A percentile compares a stretch with the other conserved stretches of the same genome.
Conservation (phyloP, 2,329 filamentous ascomycete species). For the Rugonectria rugulosa region DNA sequence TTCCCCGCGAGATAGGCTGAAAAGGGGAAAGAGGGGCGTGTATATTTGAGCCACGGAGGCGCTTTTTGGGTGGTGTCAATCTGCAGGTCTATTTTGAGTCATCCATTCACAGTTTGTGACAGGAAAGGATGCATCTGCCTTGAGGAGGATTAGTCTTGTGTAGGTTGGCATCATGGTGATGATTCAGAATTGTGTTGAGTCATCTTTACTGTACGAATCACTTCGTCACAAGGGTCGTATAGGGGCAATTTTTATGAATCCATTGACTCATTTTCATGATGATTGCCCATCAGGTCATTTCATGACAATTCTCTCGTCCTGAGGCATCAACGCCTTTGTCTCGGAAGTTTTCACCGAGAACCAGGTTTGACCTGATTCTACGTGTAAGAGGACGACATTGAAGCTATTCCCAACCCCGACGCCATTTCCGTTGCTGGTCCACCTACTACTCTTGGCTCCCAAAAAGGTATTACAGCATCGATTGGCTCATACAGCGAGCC, state of each 20-base stretch:
- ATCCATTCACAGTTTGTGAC: neutral
- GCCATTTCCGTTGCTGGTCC: neutral
- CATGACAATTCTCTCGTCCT: slow-evolving; percentile 18
- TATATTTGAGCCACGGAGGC: slow-evolving; percentile 2
- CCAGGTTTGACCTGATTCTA: slow-evolving; percentile 9
- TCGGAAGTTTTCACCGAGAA: slow-evolving; percentile 16
- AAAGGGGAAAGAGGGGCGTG: slow-evolving; percentile 18
- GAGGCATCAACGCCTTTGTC: slow-evolving; percentile 34
- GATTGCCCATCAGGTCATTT: slow-evolving; percentile 1
- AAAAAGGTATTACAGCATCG: neutral
- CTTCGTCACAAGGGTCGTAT: slow-evolving; percentile 25
- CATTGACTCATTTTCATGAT: neutral
- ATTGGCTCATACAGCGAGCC: neutral
- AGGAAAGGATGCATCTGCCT: neutral
- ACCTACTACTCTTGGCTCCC: neutral
- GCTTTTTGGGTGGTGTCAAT: slow-evolving; percentile 24
- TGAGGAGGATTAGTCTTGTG: neutral
- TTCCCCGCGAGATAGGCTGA: slow-evolving; percentile 18
- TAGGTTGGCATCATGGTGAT: neutral
- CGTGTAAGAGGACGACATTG: slow-evolving; percentile 27
- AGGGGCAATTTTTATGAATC: neutral
- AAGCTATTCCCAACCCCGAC: slow-evolving; percentile 22
- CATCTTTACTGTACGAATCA: slow-evolving; percentile 21
- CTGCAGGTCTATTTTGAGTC: neutral
- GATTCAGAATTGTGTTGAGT: slow-evolving; percentile 19